A percentile compares a stretch with the other conserved stretches of the same genome.
phyloP scores from a whole-genome alignment of 495 filamentous ascomycete species.

The Bryoglossum gracile region DNA sequence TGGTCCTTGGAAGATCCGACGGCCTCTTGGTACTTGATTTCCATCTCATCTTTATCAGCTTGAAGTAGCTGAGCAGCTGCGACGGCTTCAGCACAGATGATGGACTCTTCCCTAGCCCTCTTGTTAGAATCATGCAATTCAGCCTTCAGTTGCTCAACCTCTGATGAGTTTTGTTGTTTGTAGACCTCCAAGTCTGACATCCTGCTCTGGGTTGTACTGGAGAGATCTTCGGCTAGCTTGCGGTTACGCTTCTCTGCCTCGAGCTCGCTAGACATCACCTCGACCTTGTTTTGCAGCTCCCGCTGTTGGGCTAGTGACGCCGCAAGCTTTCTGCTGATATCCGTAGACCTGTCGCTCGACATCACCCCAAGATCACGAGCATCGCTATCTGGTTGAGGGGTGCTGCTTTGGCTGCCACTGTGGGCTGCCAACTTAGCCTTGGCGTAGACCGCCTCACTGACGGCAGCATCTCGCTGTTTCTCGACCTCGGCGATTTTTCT shows the following conservation, averaged over 20 bases:
- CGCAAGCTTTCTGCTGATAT: conserved; percentile 78
- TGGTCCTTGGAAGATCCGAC: conserved; percentile 61
- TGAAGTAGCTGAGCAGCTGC: conserved; percentile 63
- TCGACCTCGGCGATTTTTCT: conserved; percentile 88
- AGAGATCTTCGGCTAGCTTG: conserved; percentile 81
- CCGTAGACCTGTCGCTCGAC: conserved; percentile 56
- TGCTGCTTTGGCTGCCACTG: conserved; percentile 60
- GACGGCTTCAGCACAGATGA: conserved; percentile 66
- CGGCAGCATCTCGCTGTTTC: conserved; percentile 83
- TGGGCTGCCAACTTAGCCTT: conserved; percentile 88
- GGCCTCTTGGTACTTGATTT: conserved; percentile 60
- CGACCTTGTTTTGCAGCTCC: conserved; percentile 64
- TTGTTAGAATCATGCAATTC: conserved; percentile 74
- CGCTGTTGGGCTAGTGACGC: conserved; percentile 67
- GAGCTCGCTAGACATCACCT: conserved; percentile 59
- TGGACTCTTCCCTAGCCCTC: conserved; percentile 68
- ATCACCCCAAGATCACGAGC: conserved; percentile 51
- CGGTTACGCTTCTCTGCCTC: conserved; percentile 72
- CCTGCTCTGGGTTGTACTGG: conserved; percentile 72
- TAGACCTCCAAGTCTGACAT: conserved; percentile 74
- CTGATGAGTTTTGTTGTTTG: conserved; percentile 71
- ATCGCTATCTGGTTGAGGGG: conserved; percentile 58
- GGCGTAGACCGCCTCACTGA: conserved; percentile 89
- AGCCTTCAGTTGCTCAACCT: conserved; percentile 75
- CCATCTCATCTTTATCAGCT: conserved; percentile 78